phyloP scores from a whole-genome alignment of 441 rosid species.

The Gossypium aridum region DNA sequence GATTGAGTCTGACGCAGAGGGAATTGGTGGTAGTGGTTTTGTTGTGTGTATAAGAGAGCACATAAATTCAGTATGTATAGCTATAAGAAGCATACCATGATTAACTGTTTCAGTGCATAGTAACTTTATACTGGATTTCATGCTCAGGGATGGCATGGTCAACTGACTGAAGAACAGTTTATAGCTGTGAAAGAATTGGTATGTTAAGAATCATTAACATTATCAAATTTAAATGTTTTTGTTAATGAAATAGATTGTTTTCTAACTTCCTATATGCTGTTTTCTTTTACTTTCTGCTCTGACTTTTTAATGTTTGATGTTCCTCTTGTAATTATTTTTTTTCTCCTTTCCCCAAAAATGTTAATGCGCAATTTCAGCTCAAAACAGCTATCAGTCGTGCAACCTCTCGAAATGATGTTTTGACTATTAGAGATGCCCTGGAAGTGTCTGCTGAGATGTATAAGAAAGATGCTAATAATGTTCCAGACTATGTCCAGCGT shows the following conservation, averaged over 20 bases:
- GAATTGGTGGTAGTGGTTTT: conserved; percentile 99
- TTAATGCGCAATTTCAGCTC: conserved; percentile 46
- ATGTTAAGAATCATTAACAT: conserved; percentile 15
- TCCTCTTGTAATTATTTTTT: neutral
- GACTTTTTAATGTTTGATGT: neutral
- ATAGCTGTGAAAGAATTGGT: conserved; percentile 99
- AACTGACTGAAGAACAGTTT: conserved; percentile 89
- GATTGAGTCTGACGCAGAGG: conserved; percentile 99
- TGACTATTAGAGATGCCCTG: conserved; percentile 88
- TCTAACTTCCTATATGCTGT: neutral
- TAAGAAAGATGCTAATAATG: conserved; percentile 85
- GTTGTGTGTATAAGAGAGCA: conserved; percentile 98
- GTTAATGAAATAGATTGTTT: neutral
- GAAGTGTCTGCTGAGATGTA: conserved; percentile 98
- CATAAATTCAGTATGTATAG: conserved; percentile 63
- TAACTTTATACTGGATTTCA: conserved; percentile 33
- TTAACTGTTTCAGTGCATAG: conserved; percentile 16
- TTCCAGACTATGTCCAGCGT: conserved; percentile 89
- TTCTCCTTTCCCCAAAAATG: conserved; percentile 6
- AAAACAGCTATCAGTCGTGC: conserved; percentile 94
- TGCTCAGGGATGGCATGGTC: conserved; percentile 89
- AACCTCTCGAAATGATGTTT: conserved; percentile 84
- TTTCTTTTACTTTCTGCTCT: neutral
- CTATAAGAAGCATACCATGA: conserved; percentile 15
- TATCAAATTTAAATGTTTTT: neutral